phyloP scores from a whole-genome alignment of 2,329 filamentous ascomycete species.

The Fusarium sp. region DNA sequence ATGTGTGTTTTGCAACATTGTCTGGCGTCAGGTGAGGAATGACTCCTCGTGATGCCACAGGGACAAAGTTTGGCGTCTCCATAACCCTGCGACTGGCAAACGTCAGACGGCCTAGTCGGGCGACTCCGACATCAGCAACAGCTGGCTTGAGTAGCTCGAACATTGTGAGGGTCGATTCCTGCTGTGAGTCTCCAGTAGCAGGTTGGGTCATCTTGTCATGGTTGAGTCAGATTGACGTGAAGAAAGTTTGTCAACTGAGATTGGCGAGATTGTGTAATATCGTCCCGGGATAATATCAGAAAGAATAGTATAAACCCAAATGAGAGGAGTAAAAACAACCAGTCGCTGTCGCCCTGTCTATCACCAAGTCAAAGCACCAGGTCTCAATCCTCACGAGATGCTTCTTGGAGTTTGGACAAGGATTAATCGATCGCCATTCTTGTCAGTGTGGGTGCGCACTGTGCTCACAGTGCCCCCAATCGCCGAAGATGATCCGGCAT shows the following conservation, averaged over 20 bases:
- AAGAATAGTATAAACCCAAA: not conserved
- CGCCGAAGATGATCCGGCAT: conserved; percentile 31
- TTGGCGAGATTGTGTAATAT: not conserved
- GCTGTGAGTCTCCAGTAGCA: conserved; percentile 30
- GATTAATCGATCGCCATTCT: conserved; percentile 13
- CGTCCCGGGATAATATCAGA: not conserved
- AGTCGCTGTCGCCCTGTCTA: not conserved
- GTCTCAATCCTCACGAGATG: conserved; percentile 8
- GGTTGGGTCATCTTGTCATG: conserved; percentile 48
- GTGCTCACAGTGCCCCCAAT: not conserved
- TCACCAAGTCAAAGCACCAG: not conserved
- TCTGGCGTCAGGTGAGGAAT: conserved; percentile 93
- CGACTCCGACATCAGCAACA: conserved; percentile 55
- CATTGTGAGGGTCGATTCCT: conserved; percentile 41
- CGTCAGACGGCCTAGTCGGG: conserved; percentile 76
- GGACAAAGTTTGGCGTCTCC: conserved; percentile 85
- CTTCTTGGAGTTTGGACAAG: conserved; percentile 33
- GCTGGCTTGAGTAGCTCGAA: conserved; percentile 63
- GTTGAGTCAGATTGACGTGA: not conserved
- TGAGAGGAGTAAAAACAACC: not conserved
- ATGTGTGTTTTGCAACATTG: conserved; percentile 74
- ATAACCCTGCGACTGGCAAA: conserved; percentile 73
- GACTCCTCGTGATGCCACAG: conserved; percentile 83
- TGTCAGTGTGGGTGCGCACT: conserved; percentile 15
- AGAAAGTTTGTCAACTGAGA: not conserved